These are phyloP conservation scores for Hymenoscyphus infarciens DNA, from an alignment of 2,329 filamentous ascomycete species.

Conservation along the genomic window DNA sequence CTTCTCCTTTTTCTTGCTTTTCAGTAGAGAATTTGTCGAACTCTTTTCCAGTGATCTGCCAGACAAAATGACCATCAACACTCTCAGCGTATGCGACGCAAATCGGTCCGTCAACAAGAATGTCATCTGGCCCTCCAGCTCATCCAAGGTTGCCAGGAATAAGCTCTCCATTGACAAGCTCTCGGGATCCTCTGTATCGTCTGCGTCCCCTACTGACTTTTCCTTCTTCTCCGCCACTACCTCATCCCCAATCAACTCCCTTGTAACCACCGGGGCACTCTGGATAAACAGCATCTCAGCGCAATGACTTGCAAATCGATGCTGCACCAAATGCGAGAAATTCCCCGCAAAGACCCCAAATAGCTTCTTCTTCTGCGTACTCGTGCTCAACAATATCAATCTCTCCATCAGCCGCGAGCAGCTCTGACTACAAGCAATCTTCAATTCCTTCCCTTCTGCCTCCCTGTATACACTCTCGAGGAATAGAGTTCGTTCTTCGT, in stretches of 20 bases:
- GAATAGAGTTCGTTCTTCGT: conserved; percentile 69
- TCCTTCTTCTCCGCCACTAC: conserved; percentile 38
- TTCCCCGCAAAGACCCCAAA: conserved; percentile 84
- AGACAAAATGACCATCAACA: conserved; percentile 80
- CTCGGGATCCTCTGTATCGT: conserved; percentile 30
- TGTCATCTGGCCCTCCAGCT: conserved; percentile 80
- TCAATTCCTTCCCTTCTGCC: conserved; percentile 87
- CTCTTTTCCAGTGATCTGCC: conserved; percentile 73
- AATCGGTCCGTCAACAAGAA: conserved; percentile 84
- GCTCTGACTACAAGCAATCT: conserved; percentile 91
- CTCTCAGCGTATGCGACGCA: conserved; percentile 85
- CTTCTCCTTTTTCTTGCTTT: conserved; percentile 90
- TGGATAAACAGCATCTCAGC: conserved; percentile 89
- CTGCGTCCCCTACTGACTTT: conserved; percentile 39
- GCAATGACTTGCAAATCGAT: conserved; percentile 96
- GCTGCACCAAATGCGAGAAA: conserved; percentile 85
- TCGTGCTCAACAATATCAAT: conserved; percentile 76
- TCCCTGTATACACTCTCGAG: conserved; percentile 82
- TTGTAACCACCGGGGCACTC: conserved; percentile 72
- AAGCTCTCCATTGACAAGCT: conserved; percentile 66
- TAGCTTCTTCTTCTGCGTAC: conserved; percentile 77
- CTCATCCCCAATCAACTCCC: conserved; percentile 57
- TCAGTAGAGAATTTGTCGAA: conserved; percentile 68
- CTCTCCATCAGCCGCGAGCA: conserved; percentile 92
- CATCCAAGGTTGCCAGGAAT: conserved; percentile 78